Evolutionary conservation across 306 rosid genomes (phyloP).

Genomic region (Begonia masoniana): DNA sequence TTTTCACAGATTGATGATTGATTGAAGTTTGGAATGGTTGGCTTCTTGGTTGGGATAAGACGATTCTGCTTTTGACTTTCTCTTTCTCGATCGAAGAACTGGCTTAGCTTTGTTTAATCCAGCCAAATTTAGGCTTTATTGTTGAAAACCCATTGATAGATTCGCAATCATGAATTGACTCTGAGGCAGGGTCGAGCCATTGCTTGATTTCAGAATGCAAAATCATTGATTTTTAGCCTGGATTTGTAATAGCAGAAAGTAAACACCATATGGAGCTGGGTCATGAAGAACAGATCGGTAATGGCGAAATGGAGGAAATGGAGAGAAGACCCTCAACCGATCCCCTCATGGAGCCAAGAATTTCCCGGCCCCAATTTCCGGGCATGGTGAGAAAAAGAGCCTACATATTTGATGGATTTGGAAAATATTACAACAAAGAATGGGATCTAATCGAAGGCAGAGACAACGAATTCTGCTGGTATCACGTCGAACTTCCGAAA

Average conservation of each 20-base stretch:
- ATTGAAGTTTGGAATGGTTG: too few relatives aligned
- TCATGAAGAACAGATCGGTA: conserved; percentile 16
- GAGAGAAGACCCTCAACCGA: conserved; percentile 27
- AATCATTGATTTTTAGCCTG: too few relatives aligned
- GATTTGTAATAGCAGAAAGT: conserved; percentile 13
- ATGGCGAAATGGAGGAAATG: conserved; percentile 39
- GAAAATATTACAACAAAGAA: conserved; percentile 64
- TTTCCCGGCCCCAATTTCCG: conserved; percentile 19
- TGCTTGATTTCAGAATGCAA: too few relatives aligned
- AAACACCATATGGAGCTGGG: conserved; percentile 34
- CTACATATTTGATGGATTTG: conserved; percentile 72
- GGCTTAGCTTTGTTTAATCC: neutral
- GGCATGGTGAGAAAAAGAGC: conserved; percentile 76
- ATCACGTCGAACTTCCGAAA: conserved; percentile 89
- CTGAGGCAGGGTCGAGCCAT: too few relatives aligned
- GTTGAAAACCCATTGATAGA: too few relatives aligned
- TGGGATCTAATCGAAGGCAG: conserved; percentile 62
- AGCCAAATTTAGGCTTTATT: too few relatives aligned
- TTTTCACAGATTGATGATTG: too few relatives aligned
- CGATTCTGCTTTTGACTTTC: neutral
- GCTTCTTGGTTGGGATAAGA: too few relatives aligned
- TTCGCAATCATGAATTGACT: too few relatives aligned
- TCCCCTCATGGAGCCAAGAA: conserved; percentile 22
- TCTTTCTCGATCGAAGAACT: neutral
- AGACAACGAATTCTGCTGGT: conserved; percentile 82